phyloP scores from a whole-genome alignment of 177 flowering plant species.

The Telopea speciosissima region DNA sequence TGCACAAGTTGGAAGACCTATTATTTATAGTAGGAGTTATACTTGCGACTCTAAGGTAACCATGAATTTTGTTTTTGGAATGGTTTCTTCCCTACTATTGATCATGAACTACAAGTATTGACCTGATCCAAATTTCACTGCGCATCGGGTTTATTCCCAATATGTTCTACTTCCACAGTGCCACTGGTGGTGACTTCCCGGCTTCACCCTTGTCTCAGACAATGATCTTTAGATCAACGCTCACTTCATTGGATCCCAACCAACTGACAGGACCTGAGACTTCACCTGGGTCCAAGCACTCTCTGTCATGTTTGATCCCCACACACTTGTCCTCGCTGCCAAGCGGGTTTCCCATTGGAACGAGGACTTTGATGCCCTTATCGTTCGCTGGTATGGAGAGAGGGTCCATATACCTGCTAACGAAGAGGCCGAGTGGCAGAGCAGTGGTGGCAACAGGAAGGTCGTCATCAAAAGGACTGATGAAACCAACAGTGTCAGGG shows the following conservation, averaged over 20 bases:
- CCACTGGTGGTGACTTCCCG: conserved; percentile 52
- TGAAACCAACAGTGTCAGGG: conserved; percentile 39
- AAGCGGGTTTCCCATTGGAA: conserved; percentile 48
- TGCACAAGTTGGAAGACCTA: too few species aligned
- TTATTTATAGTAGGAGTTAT: too few species aligned
- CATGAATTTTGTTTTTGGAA: too few species aligned
- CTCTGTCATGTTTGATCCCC: conserved; percentile 51
- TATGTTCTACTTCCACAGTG: conserved; percentile 75
- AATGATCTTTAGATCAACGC: conserved; percentile 56
- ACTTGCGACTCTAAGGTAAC: too few species aligned
- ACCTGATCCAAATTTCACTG: too few species aligned
- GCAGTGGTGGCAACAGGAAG: conserved; percentile 21
- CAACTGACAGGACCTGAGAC: conserved; percentile 50
- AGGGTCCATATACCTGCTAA: conserved; percentile 30
- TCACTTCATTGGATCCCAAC: conserved; percentile 65
- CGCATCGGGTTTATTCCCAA: too few species aligned
- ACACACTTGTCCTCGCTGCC: conserved; percentile 53
- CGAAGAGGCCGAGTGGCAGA: conserved; percentile 55
- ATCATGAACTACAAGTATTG: too few species aligned
- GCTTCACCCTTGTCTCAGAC: conserved; percentile 59
- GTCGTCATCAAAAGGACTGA: conserved; percentile 51
- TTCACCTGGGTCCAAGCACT: conserved; percentile 71
- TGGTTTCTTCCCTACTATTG: too few species aligned
- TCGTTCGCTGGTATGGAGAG: conserved; percentile 40
- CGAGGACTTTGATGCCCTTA: conserved; percentile 40